Evolutionary conservation across 139 green algal genomes (phyloP).

Genomic region (Desmodesmus armatus): DNA sequence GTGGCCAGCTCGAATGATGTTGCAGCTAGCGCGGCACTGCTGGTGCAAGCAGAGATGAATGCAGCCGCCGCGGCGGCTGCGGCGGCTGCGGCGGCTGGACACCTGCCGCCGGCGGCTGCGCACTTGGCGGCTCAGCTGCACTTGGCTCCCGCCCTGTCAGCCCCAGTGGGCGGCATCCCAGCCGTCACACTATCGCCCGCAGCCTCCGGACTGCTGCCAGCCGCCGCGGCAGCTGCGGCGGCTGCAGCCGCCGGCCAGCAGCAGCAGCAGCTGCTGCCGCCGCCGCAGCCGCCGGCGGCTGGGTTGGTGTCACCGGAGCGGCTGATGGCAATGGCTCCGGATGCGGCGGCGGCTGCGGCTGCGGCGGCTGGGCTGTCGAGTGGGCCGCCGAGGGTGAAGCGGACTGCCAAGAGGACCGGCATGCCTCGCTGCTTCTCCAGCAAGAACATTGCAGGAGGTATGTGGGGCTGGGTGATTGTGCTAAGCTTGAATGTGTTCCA

Average conservation of each 20-base stretch:
- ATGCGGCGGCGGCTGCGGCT: constrained; percentile 14
- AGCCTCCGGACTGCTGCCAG: background rate
- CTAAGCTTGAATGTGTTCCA: no score
- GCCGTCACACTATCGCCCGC: background rate
- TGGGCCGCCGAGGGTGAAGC: constrained; percentile 27
- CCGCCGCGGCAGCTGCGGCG: background rate
- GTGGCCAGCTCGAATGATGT: no score
- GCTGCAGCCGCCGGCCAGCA: background rate
- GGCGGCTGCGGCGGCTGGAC: no score
- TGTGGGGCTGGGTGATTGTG: no score
- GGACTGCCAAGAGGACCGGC: constrained; percentile 44
- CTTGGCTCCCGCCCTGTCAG: background rate
- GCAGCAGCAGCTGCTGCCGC: background rate
- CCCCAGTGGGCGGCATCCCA: background rate
- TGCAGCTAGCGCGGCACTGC: no score
- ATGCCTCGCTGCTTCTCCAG: constrained; percentile 40
- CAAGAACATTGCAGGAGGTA: constrained; percentile 11
- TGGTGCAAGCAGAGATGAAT: no score
- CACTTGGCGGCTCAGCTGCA: no score
- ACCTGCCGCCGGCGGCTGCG: no score
- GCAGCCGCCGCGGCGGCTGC: background rate
- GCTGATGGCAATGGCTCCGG: background rate
- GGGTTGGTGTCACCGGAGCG: background rate
- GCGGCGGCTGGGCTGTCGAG: background rate
- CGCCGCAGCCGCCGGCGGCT: constrained; percentile 30